phyloP scores from a whole-genome alignment of 352 stramenopile genomes.

The Thraustotheca clavata region DNA sequence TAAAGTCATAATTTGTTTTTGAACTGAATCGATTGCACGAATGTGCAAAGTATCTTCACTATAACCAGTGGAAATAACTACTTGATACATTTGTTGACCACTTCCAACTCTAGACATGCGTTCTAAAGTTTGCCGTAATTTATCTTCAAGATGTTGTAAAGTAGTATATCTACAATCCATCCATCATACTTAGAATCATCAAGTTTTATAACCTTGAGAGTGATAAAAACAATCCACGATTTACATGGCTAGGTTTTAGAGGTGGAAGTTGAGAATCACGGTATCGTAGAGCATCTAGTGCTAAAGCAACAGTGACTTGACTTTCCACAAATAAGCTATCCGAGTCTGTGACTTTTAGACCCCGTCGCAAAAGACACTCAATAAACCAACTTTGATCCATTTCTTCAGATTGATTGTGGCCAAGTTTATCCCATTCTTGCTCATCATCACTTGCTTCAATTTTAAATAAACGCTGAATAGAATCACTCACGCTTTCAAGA shows the following conservation, averaged over 20 bases:
- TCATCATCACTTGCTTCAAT: slow-evolving; percentile 9
- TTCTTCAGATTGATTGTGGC: neutral
- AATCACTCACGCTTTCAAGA: neutral
- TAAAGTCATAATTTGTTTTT: neutral
- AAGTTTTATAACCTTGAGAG: slow-evolving; percentile 15
- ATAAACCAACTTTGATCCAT: neutral
- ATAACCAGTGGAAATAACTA: neutral
- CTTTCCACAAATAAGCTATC: slow-evolving; percentile 8
- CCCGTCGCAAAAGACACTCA: slow-evolving; percentile 5
- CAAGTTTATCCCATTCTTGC: slow-evolving; percentile 18
- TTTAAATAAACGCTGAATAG: slow-evolving; percentile 18
- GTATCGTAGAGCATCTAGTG: slow-evolving; percentile 14
- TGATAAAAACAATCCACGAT: neutral
- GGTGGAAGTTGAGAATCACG: neutral
- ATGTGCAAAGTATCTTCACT: neutral
- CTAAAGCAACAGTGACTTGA: slow-evolving; percentile 10
- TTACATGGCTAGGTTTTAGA: neutral
- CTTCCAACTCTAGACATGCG: slow-evolving; percentile 8
- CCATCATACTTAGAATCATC: neutral
- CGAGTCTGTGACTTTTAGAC: neutral
- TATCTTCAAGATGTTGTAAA: neutral
- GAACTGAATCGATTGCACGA: neutral
- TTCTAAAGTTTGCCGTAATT: neutral
- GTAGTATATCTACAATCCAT: slow-evolving; percentile 5
- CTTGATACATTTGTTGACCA: slow-evolving; percentile 19